These are phyloP conservation scores for Colletotrichum musicola DNA, from an alignment of 2,329 filamentous ascomycete genomes.

Conservation along the genomic window DNA sequence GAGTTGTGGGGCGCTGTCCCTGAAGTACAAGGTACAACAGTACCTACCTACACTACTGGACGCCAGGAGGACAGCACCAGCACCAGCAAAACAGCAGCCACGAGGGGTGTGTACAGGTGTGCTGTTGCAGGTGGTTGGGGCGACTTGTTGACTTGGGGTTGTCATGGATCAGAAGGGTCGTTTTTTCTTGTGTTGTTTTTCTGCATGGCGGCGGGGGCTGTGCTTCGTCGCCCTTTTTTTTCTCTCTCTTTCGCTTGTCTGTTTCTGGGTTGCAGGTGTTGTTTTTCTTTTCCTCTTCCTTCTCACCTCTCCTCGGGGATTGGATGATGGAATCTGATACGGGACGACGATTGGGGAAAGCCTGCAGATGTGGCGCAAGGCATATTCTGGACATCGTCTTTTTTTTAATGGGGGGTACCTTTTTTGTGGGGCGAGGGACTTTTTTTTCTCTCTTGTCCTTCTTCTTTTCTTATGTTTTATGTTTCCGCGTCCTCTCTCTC, in stretches of 20 bases:
- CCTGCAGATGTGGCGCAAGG: constrained; percentile 38
- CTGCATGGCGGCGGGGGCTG: constrained; percentile 32
- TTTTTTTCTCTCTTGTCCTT: constrained; percentile 8
- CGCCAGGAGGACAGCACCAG: neutral
- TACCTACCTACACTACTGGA: neutral
- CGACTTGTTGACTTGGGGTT: neutral
- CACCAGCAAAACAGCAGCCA: neutral
- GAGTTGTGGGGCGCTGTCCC: neutral
- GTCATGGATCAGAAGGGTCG: neutral
- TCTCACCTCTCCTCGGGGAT: neutral
- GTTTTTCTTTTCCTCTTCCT: neutral
- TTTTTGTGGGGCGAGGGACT: constrained; percentile 7
- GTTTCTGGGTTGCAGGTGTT: neutral
- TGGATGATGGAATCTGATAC: constrained; percentile 23
- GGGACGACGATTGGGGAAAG: constrained; percentile 9
- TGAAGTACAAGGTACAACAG: too few relatives aligned
- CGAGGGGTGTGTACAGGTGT: neutral
- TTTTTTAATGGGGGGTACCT: constrained; percentile 15
- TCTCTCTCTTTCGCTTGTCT: neutral
- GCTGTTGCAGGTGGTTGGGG: constrained; percentile 15
- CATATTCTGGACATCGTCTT: constrained; percentile 25
- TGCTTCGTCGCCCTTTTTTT: constrained; percentile 6
- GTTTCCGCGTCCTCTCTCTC: neutral
- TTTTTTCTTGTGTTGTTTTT: constrained; percentile 10
- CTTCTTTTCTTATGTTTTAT: neutral